Conservation (phyloP, 441 rosid species). For the Eutrema salsugineum region DNA sequence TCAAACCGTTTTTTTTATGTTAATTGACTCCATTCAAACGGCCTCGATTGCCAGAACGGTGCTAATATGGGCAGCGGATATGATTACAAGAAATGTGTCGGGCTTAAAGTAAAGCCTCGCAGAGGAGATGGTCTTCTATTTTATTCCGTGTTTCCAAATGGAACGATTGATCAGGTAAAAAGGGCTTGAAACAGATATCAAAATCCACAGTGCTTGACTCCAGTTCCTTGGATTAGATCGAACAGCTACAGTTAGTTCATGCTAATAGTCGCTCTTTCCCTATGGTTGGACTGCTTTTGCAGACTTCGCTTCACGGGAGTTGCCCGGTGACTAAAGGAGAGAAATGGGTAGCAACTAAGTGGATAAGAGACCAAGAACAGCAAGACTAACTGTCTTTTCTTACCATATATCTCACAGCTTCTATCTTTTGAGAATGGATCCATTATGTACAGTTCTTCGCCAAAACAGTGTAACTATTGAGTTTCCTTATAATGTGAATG, state of each 20-base stretch:
- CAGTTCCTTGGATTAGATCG: neutral
- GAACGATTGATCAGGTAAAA: conserved; percentile 76
- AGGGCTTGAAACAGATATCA: neutral
- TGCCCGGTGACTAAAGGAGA: conserved; percentile 77
- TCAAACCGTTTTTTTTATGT: neutral
- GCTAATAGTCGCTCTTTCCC: neutral
- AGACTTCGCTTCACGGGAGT: conserved; percentile 84
- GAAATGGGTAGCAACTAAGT: conserved; percentile 93
- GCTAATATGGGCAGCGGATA: conserved; percentile 36
- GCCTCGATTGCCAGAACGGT: conserved; percentile 48
- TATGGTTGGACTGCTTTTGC: conserved; percentile 24
- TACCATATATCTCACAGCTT: neutral
- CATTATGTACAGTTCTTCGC: conserved; percentile 18
- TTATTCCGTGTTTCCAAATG: conserved; percentile 66
- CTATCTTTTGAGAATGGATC: conserved; percentile 10
- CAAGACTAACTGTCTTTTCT: conserved; percentile 1
- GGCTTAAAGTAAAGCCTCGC: conserved; percentile 80
- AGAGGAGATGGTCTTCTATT: conserved; percentile 84
- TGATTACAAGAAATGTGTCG: conserved; percentile 61
- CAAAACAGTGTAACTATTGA: conserved; percentile 13
- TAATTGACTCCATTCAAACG: neutral
- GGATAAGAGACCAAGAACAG: conserved; percentile 75
- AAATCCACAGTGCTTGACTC: neutral
- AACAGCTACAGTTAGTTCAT: neutral
- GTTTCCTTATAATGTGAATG: conserved; percentile 3